These are phyloP conservation scores for Erysimum pusillum DNA, from an alignment of 441 rosid species.

Conservation along the genomic window DNA sequence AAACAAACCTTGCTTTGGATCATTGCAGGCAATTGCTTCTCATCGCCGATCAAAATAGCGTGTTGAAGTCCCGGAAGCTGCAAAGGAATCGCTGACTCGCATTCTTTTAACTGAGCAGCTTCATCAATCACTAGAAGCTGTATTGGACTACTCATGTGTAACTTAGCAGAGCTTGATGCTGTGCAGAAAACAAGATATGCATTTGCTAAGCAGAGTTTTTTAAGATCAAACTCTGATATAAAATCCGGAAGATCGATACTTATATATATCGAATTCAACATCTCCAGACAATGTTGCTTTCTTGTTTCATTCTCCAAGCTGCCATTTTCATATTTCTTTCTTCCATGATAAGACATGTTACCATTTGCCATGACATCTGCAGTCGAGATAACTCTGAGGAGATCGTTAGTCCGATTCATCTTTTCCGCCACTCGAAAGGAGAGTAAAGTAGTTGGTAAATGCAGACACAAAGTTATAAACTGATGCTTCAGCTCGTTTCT, in stretches of 20 bases:
- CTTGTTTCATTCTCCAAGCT: constrained; percentile 1
- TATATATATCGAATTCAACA: constrained; percentile 38
- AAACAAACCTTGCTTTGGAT: constrained; percentile 55
- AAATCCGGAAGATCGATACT: constrained; percentile 21
- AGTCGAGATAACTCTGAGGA: constrained; percentile 19
- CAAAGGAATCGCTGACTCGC: constrained; percentile 63
- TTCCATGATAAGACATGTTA: background rate
- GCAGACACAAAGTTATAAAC: constrained; percentile 41
- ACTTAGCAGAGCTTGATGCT: constrained; percentile 53
- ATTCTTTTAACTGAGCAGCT: constrained; percentile 73
- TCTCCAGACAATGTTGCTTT: constrained; percentile 34
- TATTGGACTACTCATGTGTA: constrained; percentile 42
- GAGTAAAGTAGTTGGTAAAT: constrained; percentile 49
- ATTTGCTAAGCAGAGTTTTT: constrained; percentile 42
- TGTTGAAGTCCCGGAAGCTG: constrained; percentile 57
- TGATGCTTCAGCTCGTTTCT: constrained; percentile 24
- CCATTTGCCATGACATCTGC: background rate
- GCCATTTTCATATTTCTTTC: background rate
- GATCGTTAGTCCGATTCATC: constrained; percentile 27
- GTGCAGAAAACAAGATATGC: constrained; percentile 61
- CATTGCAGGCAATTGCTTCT: constrained; percentile 62
- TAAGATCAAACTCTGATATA: background rate
- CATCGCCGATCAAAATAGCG: constrained; percentile 60
- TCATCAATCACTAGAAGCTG: constrained; percentile 59
- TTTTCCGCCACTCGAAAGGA: constrained; percentile 32